Evolutionary conservation across 176 grass and related monocot species (phyloP).

Genomic region (Rhynchospora tenuis): DNA sequence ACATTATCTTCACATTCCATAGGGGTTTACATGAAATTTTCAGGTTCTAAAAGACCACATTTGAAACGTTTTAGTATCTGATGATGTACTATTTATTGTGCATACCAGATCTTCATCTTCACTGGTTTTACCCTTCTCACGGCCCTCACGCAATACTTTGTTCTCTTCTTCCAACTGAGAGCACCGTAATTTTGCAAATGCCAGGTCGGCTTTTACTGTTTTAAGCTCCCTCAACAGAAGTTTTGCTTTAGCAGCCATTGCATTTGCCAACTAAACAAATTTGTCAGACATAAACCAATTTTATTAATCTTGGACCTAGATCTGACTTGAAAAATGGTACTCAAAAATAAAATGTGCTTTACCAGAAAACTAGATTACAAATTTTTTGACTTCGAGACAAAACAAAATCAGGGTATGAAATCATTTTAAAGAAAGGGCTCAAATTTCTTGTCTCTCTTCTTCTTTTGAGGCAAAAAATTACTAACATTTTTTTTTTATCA

Average conservation of each 20-base stretch:
- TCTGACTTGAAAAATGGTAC: not conserved
- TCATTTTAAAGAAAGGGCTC: not conserved
- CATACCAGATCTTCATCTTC: slow-evolving; percentile 89
- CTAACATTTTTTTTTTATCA: not conserved
- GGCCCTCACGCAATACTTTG: slow-evolving; percentile 46
- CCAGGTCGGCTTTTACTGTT: slow-evolving; percentile 72
- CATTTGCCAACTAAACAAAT: slow-evolving; percentile 63
- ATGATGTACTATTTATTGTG: not conserved
- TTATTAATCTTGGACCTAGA: not conserved
- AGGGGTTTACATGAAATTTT: not conserved
- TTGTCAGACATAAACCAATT: not conserved
- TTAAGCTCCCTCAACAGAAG: slow-evolving; percentile 76
- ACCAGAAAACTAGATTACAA: not conserved
- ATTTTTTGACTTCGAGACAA: not conserved
- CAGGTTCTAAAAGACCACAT: not conserved
- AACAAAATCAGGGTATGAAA: not conserved
- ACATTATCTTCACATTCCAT: not conserved
- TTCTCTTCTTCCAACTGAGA: slow-evolving; percentile 91
- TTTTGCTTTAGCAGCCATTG: slow-evolving; percentile 92
- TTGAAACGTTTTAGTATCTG: not conserved
- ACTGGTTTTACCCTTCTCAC: slow-evolving; percentile 43
- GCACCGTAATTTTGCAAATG: slow-evolving; percentile 79
- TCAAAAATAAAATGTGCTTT: not conserved
- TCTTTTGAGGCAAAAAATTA: not conserved
- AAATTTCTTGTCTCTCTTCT: not conserved